Conservation (phyloP, 2,329 filamentous ascomycete species). For the Calycina herbarum region DNA sequence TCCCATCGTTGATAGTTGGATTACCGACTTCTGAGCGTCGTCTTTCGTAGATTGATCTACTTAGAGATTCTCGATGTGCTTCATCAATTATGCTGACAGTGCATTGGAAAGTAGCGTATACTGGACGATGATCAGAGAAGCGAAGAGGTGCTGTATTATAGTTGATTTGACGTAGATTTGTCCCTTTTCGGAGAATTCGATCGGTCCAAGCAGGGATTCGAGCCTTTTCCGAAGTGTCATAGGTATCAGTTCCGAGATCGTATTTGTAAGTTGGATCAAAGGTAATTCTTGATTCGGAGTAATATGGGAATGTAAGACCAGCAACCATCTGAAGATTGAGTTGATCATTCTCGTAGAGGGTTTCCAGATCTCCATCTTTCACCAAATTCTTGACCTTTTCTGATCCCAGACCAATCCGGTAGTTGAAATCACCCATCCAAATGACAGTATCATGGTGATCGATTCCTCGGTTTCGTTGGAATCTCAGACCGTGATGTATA, state of each 20-base stretch:
- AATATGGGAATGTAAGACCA: conserved; percentile 84
- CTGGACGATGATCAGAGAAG: conserved; percentile 95
- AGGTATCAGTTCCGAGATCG: conserved; percentile 82
- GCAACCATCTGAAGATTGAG: conserved; percentile 96
- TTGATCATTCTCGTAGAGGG: conserved; percentile 90
- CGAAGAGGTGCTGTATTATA: conserved; percentile 81
- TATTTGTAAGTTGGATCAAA: conserved; percentile 97
- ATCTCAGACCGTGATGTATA: conserved; percentile 74
- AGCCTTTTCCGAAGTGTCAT: conserved; percentile 94
- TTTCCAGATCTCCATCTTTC: conserved; percentile 69
- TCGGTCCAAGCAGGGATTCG: conserved; percentile 98
- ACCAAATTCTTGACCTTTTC: conserved; percentile 77
- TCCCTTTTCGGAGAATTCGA: conserved; percentile 82
- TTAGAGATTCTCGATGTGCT: conserved; percentile 67
- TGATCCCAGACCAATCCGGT: conserved; percentile 82
- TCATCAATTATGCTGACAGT: conserved; percentile 81
- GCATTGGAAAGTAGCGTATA: conserved; percentile 87
- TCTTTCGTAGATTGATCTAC: conserved; percentile 69
- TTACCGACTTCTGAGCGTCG: conserved; percentile 67
- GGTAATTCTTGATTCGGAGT: conserved; percentile 83
- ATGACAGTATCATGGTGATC: conserved; percentile 87
- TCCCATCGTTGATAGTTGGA: conserved; percentile 56
- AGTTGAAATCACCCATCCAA: conserved; percentile 98
- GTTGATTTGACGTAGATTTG: conserved; percentile 76
- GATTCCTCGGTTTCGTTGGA: conserved; percentile 87